phyloP scores from a whole-genome alignment of 2,329 filamentous ascomycete species.

The Berkeleyomyces rouxiae region DNA sequence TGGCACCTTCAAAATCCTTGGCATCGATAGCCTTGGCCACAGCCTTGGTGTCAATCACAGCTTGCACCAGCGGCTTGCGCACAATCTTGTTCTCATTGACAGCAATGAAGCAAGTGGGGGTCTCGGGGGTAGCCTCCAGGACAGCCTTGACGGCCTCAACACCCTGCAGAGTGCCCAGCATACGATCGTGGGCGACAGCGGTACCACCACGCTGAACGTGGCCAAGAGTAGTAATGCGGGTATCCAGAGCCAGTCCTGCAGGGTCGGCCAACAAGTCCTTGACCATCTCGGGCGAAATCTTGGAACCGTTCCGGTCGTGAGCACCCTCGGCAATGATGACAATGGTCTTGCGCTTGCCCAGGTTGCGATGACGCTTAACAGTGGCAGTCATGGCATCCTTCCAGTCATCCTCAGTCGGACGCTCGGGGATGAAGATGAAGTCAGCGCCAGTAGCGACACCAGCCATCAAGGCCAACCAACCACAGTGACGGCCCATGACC shows the following conservation, averaged over 20 bases:
- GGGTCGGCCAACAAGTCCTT: conserved; percentile 74
- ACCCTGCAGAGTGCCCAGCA: conserved; percentile 82
- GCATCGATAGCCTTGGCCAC: conserved; percentile 67
- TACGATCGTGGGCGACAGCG: conserved; percentile 85
- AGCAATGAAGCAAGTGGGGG: conserved; percentile 84
- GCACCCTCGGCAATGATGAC: conserved; percentile 96
- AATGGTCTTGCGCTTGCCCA: conserved; percentile 94
- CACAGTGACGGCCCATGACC: conserved; percentile 96
- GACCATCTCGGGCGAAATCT: conserved; percentile 66
- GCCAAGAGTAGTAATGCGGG: conserved; percentile 82
- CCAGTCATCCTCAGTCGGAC: conserved; percentile 77
- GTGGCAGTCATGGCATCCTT: conserved; percentile 71
- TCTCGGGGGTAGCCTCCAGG: conserved; percentile 73
- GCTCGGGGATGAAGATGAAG: conserved; percentile 93
- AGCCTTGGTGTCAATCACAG: conserved; percentile 70
- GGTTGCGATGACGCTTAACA: conserved; percentile 60
- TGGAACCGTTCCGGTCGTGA: conserved; percentile 66
- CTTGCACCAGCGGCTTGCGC: conserved; percentile 73
- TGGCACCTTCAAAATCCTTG: conserved; percentile 75
- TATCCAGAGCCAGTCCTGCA: conserved; percentile 63
- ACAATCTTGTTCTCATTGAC: conserved; percentile 97
- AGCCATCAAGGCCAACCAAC: conserved; percentile 92
- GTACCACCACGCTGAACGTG: conserved; percentile 94
- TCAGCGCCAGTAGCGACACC: conserved; percentile 90
- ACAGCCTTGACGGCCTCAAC: conserved; percentile 89